Base-by-base conservation (phyloP, 2,329 filamentous ascomycete species). In the Dendrostoma leiphaemia region DNA sequence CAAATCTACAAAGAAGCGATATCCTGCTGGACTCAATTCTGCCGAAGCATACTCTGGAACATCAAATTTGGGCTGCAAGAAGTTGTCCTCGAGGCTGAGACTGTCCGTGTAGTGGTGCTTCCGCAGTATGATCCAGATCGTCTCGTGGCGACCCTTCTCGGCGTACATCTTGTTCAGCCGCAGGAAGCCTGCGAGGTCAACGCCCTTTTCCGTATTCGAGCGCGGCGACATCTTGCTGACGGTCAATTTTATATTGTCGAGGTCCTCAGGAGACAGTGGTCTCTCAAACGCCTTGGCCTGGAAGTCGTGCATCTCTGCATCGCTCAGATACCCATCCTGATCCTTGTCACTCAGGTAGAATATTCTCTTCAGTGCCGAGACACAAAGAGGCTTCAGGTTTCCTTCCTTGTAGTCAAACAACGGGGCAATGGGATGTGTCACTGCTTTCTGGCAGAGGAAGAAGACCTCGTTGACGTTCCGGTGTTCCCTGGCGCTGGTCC, bases 291-390 rank as follows among this genome's bases (percentile, higher is more conserved):
- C 96, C 61, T 91, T 93, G 58, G 79, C 79, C 69, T 99, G 94
- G 62, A 99, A 97, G 54, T 91, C 87, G 61, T 90, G 83, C 70
- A 99, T 90, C 74, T 99, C 94, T 60, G 86, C 79, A 64, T 97
- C 93, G 63, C 89, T 96, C 61, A 97, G 78, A 64, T 89, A 89
- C 4, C 93, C 93, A 69, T 99, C 94, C 67, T 96, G 92, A 65
- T 99, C 94, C 71, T 91, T 94, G 70, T 99, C 94, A 65, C 90
- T 96, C 4, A 99, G 81, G 66, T 96, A 97, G 72, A 99, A 99
- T 48, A 99, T 90, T 46, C 94, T 83, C 64, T 87, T 90, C 49
- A 99, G 73, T 3, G 94, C 94, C 37, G 89, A 88, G 10, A 95
- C 83, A 32, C 93, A 94, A 0, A 89, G 89, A 0, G 92, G 92